phyloP scores from a whole-genome alignment of 164 flowering plant genomes.

The Saururus chinensis region DNA sequence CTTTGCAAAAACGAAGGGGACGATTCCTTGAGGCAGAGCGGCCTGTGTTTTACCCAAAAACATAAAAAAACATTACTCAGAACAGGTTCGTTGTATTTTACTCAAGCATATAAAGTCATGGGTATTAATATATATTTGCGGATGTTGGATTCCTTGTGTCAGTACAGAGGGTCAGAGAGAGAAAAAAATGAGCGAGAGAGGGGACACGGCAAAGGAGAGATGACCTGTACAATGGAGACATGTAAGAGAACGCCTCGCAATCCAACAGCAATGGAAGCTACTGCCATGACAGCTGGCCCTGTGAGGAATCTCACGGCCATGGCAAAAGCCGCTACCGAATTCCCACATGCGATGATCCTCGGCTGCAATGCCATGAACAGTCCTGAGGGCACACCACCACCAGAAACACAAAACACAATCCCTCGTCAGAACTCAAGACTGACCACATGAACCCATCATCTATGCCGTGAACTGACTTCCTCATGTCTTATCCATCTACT shows the following conservation, averaged over 20 bases:
- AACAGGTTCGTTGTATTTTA: no score
- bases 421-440: not conserved
- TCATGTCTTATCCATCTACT: no score
- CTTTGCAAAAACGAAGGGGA: constrained; percentile 88
- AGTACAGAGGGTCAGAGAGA: constrained; percentile 5
- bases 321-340: constrained; percentile 68
- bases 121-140: not conserved
- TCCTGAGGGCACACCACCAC: constrained; percentile 29
- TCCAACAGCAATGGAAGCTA: constrained; percentile 83
- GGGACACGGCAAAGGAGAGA: not conserved
- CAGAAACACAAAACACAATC: not conserved
- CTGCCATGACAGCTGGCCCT: constrained; percentile 96
- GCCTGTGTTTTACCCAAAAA: constrained; percentile 48
- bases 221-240: constrained; percentile 84
- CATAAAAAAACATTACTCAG: not conserved
- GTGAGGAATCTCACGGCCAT: constrained; percentile 91
- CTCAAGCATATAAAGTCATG: not conserved
- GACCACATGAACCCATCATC: not conserved
- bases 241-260: constrained; percentile 69
- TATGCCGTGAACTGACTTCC: not conserved
- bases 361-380: constrained; percentile 98
- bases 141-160: constrained; percentile 27
- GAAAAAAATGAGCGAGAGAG: not conserved
- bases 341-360: constrained; percentile 95
- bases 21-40: constrained; percentile 92